Conservation (phyloP, 2,329 filamentous ascomycete genomes). For the Ophiosphaerella herpotricha region DNA sequence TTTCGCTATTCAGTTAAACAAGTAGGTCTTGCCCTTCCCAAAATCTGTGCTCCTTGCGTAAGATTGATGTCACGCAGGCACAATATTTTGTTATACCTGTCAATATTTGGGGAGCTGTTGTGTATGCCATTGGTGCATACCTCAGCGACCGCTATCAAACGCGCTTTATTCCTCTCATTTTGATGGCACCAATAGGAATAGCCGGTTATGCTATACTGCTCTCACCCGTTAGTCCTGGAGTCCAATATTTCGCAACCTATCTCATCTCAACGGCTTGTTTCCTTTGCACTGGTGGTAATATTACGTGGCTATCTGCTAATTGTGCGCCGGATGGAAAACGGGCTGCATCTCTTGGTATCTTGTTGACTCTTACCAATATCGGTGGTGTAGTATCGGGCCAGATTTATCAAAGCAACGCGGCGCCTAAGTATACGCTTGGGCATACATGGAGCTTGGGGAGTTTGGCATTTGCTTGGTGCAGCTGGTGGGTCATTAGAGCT, state of each 20-base stretch:
- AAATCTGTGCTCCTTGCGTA: neutral
- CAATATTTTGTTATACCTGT: conserved; percentile 50
- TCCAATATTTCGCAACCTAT: conserved; percentile 40
- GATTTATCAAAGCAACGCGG: conserved; percentile 37
- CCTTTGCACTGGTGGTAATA: conserved; percentile 41
- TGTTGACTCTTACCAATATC: conserved; percentile 41
- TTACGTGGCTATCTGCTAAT: conserved; percentile 40
- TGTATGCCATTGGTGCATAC: conserved; percentile 48
- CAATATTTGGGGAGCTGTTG: conserved; percentile 48
- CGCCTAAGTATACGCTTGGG: conserved; percentile 33
- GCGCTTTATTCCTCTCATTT: conserved; percentile 45
- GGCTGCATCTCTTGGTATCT: conserved; percentile 38
- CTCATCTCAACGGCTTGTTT: conserved; percentile 41
- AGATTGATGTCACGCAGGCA: conserved; percentile 12
- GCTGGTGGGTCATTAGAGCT: conserved; percentile 43
- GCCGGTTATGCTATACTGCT: conserved; percentile 39
- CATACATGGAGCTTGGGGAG: conserved; percentile 47
- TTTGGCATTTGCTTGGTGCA: conserved; percentile 43
- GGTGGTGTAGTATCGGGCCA: conserved; percentile 41
- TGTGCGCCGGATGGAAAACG: conserved; percentile 40
- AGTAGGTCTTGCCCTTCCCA: conserved; percentile 29
- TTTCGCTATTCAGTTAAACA: conserved; percentile 48
- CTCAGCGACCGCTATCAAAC: conserved; percentile 45
- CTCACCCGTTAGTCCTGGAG: conserved; percentile 26
- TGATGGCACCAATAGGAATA: conserved; percentile 38